A percentile compares a stretch with the other conserved stretches of the same genome.
These are phyloP conservation scores for Agapanthus africanus DNA, from an alignment of 106 monocot species.

Conservation along the genomic window DNA sequence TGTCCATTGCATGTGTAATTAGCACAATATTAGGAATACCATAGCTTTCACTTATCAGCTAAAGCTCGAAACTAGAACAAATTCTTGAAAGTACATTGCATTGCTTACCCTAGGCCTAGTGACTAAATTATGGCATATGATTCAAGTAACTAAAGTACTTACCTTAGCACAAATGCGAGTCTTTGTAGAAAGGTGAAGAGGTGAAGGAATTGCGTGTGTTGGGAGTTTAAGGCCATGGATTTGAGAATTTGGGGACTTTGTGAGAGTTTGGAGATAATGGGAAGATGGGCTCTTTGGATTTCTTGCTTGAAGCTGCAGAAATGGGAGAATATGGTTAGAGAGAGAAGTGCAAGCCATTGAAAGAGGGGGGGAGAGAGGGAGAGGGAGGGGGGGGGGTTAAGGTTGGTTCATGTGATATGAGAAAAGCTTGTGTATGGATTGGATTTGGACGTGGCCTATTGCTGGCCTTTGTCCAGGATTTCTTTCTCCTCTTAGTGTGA, in stretches of 20 bases:
- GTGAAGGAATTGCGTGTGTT: constrained; percentile 7
- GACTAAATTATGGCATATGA: too few species aligned
- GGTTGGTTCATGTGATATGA: background rate
- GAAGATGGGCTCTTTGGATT: constrained; percentile 22
- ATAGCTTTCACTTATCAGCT: too few species aligned
- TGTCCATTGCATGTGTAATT: too few species aligned
- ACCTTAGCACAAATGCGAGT: constrained; percentile 52
- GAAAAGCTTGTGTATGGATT: too few species aligned
- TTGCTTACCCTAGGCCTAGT: too few species aligned
- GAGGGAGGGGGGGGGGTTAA: constrained; percentile 4
- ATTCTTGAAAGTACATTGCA: too few species aligned
- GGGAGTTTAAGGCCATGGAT: constrained; percentile 27
- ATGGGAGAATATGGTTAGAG: constrained; percentile 27
- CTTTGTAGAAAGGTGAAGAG: constrained; percentile 2
- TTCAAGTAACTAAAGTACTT: background rate
- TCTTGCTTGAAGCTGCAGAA: constrained; percentile 25
- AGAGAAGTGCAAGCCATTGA: constrained; percentile 56
- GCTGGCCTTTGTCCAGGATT: constrained; percentile 3
- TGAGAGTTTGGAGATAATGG: constrained; percentile 7
- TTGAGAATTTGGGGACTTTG: constrained; percentile 41
- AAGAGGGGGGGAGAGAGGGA: background rate
- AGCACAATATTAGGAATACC: too few species aligned
- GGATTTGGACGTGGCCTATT: constrained; percentile 16
- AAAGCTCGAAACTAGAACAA: too few species aligned
- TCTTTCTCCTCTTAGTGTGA: background rate